These are phyloP conservation scores for Blastobotrys buckinghamii DNA, from an alignment of 1,139 yeast species.

Conservation along the genomic window DNA sequence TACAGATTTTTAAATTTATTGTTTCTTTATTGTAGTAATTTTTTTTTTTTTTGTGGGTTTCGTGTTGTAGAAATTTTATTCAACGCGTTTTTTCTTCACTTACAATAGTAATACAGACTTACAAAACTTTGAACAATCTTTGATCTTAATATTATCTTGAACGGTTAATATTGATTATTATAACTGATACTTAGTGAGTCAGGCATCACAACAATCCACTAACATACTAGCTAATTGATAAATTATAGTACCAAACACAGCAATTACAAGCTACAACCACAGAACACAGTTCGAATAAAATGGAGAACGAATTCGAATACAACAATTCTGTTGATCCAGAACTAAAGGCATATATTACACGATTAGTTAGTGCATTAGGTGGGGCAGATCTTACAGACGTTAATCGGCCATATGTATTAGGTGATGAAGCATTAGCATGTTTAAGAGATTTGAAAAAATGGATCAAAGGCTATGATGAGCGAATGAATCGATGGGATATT, in stretches of 20 bases:
- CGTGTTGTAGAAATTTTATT: too few relatives aligned
- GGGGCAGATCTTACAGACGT: conserved; percentile 60
- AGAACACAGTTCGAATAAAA: too few relatives aligned
- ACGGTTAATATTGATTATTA: too few relatives aligned
- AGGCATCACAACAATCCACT: too few relatives aligned
- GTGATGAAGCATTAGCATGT: conserved; percentile 89
- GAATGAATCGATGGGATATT: conserved; percentile 62
- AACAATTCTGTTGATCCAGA: conserved; percentile 27
- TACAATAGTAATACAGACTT: too few relatives aligned
- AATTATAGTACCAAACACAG: too few relatives aligned
- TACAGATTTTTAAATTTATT: background rate
- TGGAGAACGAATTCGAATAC: background rate
- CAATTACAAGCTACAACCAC: too few relatives aligned
- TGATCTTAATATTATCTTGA: too few relatives aligned
- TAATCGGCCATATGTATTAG: conserved; percentile 63
- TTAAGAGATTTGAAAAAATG: conserved; percentile 82
- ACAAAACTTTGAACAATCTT: too few relatives aligned
- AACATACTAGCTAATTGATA: too few relatives aligned
- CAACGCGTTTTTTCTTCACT: too few relatives aligned
- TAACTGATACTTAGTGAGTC: too few relatives aligned
- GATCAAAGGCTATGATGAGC: conserved; percentile 80
- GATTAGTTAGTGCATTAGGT: conserved; percentile 74
- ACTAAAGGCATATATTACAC: conserved; percentile 62
- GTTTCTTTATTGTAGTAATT: background rate
- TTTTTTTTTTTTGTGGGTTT: background rate